Percentiles rank a stretch among this genome's conserved stretches.
These are phyloP conservation scores for Strobilomyces echinocephalus DNA, from an alignment of 768 basidiomycete species.

Conservation along the genomic window DNA sequence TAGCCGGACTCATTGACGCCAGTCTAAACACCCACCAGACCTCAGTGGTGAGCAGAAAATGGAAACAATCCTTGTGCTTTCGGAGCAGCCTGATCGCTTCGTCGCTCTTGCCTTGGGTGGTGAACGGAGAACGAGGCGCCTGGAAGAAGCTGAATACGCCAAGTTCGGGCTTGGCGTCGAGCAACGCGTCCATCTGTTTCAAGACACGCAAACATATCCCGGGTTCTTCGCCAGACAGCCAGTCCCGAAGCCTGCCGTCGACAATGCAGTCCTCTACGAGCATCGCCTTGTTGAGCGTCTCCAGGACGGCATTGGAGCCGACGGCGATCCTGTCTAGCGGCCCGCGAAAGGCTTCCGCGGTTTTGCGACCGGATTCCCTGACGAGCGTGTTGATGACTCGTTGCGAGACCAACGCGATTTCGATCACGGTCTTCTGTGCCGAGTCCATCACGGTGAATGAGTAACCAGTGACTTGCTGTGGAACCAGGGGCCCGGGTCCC, in stretches of 20 bases:
- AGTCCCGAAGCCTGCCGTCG: conserved; percentile 7
- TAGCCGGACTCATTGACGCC: too few relatives aligned
- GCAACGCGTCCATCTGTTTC: conserved; percentile 6
- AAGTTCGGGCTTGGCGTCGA: background rate
- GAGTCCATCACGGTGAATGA: background rate
- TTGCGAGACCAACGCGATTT: conserved; percentile 3
- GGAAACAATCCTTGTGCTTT: too few relatives aligned
- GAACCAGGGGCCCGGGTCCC: background rate
- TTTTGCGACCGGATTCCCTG: background rate
- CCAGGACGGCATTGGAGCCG: conserved; percentile 2
- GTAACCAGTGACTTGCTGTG: background rate
- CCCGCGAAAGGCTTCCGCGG: background rate
- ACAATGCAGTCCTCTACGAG: background rate
- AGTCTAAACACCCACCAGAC: too few relatives aligned
- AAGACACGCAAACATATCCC: background rate
- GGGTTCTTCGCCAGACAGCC: conserved; percentile 6
- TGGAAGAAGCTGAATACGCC: too few relatives aligned
- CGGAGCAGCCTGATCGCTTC: too few relatives aligned
- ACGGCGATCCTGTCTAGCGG: conserved; percentile 1
- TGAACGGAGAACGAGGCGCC: too few relatives aligned
- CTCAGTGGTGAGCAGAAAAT: too few relatives aligned
- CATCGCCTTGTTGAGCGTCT: conserved; percentile 1
- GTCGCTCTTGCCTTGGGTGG: too few relatives aligned
- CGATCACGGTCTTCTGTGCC: background rate
- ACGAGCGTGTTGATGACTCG: background rate